Evolutionary conservation across 257 asterid genomes (phyloP).

Genomic region (Phtheirospermum japonicum): DNA sequence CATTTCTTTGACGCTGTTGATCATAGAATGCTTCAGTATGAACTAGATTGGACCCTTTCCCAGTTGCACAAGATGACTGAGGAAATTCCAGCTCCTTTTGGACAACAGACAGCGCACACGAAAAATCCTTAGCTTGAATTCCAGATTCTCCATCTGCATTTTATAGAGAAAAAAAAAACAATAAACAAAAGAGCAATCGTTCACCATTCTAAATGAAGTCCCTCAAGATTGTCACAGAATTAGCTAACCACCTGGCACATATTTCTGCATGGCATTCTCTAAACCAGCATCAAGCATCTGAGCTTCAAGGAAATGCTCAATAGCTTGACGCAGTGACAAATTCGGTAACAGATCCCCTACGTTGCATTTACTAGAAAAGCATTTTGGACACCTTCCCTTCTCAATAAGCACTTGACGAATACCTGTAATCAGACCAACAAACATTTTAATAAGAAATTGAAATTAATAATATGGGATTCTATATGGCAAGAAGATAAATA

Average conservation of each 20-base stretch:
- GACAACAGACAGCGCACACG: conserved; percentile 45
- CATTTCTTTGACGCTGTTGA: conserved; percentile 32
- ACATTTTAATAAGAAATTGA: conserved; percentile 6
- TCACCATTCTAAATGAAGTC: conserved; percentile 6
- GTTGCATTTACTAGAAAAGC: conserved; percentile 64
- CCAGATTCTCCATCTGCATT: conserved; percentile 91
- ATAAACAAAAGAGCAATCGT: conserved; percentile 6
- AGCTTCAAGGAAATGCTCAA: conserved; percentile 67
- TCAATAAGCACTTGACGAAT: conserved; percentile 56
- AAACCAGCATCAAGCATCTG: conserved; percentile 48
- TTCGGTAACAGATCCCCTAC: conserved; percentile 77
- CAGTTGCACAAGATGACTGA: conserved; percentile 72
- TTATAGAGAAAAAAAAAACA: neutral
- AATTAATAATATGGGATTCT: neutral
- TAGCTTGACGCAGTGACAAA: conserved; percentile 69
- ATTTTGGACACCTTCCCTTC: conserved; percentile 76
- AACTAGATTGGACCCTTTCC: conserved; percentile 71
- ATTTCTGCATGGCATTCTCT: conserved; percentile 46
- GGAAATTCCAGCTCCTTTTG: conserved; percentile 54
- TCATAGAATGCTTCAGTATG: conserved; percentile 33
- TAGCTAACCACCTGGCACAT: conserved; percentile 63
- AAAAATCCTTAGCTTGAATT: conserved; percentile 58
- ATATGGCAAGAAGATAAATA: neutral
- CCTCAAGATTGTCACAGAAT: conserved; percentile 16
- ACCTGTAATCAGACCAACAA: conserved; percentile 48